Evolutionary conservation across 768 basidiomycete genomes (phyloP).

Genomic region (Chiua virens): DNA sequence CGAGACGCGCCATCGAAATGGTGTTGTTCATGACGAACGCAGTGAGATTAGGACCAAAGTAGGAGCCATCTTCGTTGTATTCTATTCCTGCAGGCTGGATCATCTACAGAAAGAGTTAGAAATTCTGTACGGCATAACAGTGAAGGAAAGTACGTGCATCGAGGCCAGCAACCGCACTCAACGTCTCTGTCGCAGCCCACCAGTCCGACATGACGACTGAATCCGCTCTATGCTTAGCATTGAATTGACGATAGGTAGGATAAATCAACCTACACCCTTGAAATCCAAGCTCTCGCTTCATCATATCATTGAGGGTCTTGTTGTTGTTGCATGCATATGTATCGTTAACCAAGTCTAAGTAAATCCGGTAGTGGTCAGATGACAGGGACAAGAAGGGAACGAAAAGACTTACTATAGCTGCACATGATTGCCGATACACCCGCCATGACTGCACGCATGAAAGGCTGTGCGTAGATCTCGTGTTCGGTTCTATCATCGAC

Average conservation of each 20-base stretch:
- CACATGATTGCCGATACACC: conserved; percentile 69
- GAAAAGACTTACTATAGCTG: conserved; percentile 44
- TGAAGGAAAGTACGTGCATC: conserved; percentile 40
- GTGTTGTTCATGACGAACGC: conserved; percentile 58
- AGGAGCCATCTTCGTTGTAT: conserved; percentile 37
- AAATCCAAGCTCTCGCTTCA: conserved; percentile 68
- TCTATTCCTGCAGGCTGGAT: conserved; percentile 68
- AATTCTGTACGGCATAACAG: background rate
- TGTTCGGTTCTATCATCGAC: conserved; percentile 48
- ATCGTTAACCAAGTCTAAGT: conserved; percentile 51
- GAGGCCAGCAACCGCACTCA: conserved; percentile 58
- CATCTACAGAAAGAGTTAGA: conserved; percentile 43
- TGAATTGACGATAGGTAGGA: background rate
- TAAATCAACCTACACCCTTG: conserved; percentile 49
- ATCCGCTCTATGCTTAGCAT: background rate
- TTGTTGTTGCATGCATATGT: conserved; percentile 67
- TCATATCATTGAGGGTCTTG: conserved; percentile 53
- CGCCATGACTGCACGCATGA: conserved; percentile 62
- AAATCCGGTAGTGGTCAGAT: background rate
- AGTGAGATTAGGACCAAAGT: conserved; percentile 62
- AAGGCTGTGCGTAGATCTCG: conserved; percentile 57
- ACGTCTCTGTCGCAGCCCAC: conserved; percentile 49
- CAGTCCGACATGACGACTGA: conserved; percentile 60
- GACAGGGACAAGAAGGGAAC: background rate
- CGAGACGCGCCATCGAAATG: conserved; percentile 56